Evolutionary conservation across 352 stramenopile species (phyloP).

Genomic region (Blastocystis sp.): DNA sequence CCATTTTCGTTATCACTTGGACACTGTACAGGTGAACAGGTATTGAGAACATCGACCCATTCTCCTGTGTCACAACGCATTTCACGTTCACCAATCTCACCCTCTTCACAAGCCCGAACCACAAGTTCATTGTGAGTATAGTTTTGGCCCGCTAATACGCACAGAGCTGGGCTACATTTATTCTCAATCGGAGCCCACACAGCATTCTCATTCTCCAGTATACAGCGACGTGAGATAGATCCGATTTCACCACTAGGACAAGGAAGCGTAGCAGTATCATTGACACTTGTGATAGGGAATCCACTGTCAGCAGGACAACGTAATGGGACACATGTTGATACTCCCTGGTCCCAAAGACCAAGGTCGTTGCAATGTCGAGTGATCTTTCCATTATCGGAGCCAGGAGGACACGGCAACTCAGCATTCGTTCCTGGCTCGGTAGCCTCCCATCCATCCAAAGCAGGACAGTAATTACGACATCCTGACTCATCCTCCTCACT

Average conservation of each 20-base stretch:
- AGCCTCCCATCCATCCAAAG: not conserved
- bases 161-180: not conserved
- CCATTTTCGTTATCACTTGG: not conserved
- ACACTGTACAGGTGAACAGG: not conserved
- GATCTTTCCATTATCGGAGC: not conserved
- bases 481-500: not conserved
- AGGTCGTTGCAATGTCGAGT: constrained; percentile 3
- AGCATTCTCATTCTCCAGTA: not conserved
- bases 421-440: not conserved
- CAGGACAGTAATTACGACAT: not conserved
- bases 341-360: constrained; percentile 26
- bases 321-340: constrained; percentile 22
- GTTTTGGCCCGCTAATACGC: not conserved
- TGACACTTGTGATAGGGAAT: not conserved
- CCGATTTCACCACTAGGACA: not conserved
- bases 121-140: not conserved
- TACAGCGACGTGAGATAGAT: not conserved
- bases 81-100: not conserved
- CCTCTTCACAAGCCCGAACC: not conserved
- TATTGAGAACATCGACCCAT: not conserved
- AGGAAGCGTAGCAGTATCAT: not conserved
- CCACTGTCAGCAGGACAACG: not conserved
- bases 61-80: not conserved
- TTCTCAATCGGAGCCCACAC: not conserved
- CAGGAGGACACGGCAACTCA: not conserved